Base-by-base conservation (phyloP, 805 yeast species). In the Candida odintsovae region DNA sequence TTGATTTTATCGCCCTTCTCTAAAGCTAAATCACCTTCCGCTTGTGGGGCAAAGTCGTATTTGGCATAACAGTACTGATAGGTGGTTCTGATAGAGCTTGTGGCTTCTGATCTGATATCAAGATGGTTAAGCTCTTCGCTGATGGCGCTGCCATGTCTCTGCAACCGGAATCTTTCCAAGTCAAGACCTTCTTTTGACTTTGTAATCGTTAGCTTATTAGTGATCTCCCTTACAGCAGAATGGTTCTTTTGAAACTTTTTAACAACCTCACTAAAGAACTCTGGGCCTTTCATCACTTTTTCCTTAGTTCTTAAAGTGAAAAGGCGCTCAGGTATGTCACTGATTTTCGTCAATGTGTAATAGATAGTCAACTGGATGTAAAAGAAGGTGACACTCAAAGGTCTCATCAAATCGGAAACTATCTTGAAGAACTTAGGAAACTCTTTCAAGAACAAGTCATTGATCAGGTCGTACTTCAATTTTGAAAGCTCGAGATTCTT, bases 1-100 rank as follows among this genome's bases (percentile, higher is more conserved):
- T 49, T 60, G 21, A 80, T 71, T 20, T 53, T 51, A 49, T 76
- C 81, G 4, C 77, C 80, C 28, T 55, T 61, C 15, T 52, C 44
- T 43, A 80, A 68, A 4, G 67, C 49, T 37, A 80, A 59, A 51
- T 80, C 84, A 3, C 68, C 72, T 0, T 49, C 47, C 35, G 67
- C 60, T 19, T 66, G 57, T 0, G 70, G 73, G 1, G 55, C 42
- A 49, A 67, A 79, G 29, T 58, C 57, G 51, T 59, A 78, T 10
- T 68, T 35, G 0, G 80, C 83, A 40, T 57, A 56, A 51, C 77
- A 71, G 26, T 45, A 43, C 42, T 48, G 16, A 49, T 50, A 12
- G 43, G 25, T 51, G 4, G 56, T 45, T 37, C 46, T 29, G 46
- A 50, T 41, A 44, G 59, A 40, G 48, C 36, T 38, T 23, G 26